Percentiles rank a stretch among this genome's conserved stretches.
These are phyloP conservation scores for Pythium grandisporangium DNA, from an alignment of 352 stramenopile species.

Conservation along the genomic window DNA sequence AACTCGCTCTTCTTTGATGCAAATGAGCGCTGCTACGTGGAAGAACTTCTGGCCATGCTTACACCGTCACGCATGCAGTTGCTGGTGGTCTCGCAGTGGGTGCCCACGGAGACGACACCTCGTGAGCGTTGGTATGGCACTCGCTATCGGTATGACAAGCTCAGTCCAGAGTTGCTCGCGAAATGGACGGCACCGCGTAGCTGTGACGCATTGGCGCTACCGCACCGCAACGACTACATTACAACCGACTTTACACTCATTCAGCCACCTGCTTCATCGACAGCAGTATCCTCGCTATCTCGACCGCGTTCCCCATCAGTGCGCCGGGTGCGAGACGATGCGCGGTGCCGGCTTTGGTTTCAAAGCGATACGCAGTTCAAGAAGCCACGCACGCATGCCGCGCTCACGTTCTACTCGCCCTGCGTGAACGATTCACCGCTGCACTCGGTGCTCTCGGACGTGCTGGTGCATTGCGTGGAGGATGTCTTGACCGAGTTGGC, in stretches of 20 bases:
- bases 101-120: too few species aligned
- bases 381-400: constrained; percentile 65
- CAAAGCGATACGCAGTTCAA: constrained; percentile 45
- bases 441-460: constrained; percentile 20
- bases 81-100: constrained; percentile 16
- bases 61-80: constrained; percentile 29
- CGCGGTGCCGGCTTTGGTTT: constrained; percentile 24
- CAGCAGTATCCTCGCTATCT: too few species aligned
- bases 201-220: constrained; percentile 31
- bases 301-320: too few species aligned
- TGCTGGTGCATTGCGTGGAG: constrained; percentile 24
- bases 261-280: too few species aligned
- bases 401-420: constrained; percentile 25
- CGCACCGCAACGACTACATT: constrained; percentile 25
- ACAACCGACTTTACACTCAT: constrained; percentile 19
- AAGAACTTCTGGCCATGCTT: constrained; percentile 18
- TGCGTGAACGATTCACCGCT: constrained; percentile 21
- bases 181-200: constrained; percentile 8
- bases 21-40: constrained; percentile 8
- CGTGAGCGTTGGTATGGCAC: constrained; percentile 50
- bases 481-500: constrained; percentile 34
- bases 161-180: constrained; percentile 16
- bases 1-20: constrained; percentile 17
- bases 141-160: constrained; percentile 20
- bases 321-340: constrained; percentile 13